phyloP scores from a whole-genome alignment of 257 asterid genomes.

The Verbena officinalis region DNA sequence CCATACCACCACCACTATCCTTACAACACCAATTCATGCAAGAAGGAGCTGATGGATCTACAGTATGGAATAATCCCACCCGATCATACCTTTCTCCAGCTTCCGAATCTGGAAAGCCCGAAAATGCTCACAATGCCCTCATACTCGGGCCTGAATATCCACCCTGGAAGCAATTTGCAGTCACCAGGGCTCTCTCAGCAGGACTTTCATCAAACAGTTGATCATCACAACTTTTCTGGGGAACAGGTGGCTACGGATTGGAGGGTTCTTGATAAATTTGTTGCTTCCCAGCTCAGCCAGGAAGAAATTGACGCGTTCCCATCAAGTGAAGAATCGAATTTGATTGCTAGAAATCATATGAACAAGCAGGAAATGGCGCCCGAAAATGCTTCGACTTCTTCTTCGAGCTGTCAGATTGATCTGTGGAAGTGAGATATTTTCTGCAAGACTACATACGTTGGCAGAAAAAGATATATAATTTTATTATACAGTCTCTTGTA shows the following conservation, averaged over 20 bases:
- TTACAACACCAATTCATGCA: conserved; percentile 38
- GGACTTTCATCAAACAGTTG: conserved; percentile 28
- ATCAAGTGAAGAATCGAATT: conserved; percentile 30
- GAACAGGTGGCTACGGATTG: conserved; percentile 62
- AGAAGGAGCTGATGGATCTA: conserved; percentile 48
- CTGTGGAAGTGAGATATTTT: conserved; percentile 46
- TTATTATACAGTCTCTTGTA: conserved; percentile 30
- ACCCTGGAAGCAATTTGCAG: conserved; percentile 24
- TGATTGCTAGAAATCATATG: conserved; percentile 28
- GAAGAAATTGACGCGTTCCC: conserved; percentile 46
- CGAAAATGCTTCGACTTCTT: conserved; percentile 45
- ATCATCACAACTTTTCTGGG: conserved; percentile 30
- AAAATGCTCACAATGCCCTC: conserved; percentile 36
- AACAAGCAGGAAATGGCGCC: conserved; percentile 42
- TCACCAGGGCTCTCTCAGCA: conserved; percentile 28
- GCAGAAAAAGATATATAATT: not conserved
- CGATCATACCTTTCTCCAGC: conserved; percentile 54
- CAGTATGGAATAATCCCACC: conserved; percentile 39
- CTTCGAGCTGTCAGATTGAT: conserved; percentile 50
- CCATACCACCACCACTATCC: conserved; percentile 37
- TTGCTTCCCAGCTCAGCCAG: conserved; percentile 88
- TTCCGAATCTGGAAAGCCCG: conserved; percentile 68
- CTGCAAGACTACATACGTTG: not conserved
- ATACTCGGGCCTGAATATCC: conserved; percentile 26
- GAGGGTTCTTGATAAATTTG: conserved; percentile 85